These are phyloP conservation scores for Rutstroemia sp. DNA, from an alignment of 2,329 filamentous ascomycete genomes.

Conservation along the genomic window DNA sequence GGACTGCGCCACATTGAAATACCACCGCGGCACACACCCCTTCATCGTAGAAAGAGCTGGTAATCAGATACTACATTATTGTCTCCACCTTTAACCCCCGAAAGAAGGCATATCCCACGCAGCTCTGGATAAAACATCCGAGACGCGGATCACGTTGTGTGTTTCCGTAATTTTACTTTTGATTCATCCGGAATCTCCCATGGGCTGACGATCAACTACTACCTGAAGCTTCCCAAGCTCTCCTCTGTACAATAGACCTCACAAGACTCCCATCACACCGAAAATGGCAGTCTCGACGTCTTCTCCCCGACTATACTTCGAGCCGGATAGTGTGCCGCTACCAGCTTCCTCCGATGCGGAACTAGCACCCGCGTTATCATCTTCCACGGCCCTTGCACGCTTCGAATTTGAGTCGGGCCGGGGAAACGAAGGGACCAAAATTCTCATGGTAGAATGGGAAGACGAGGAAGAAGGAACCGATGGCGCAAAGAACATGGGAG, in stretches of 20 bases:
- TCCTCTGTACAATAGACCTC: background rate
- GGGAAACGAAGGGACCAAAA: constrained; percentile 79
- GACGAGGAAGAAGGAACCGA: constrained; percentile 38
- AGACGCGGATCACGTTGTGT: background rate
- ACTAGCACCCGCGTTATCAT: constrained; percentile 35
- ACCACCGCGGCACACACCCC: background rate
- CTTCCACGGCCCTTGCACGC: constrained; percentile 61
- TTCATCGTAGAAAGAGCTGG: background rate
- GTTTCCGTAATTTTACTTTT: background rate
- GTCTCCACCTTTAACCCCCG: background rate
- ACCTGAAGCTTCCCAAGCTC: background rate
- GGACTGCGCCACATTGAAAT: constrained; percentile 5
- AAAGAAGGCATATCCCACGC: background rate
- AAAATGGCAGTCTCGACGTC: constrained; percentile 21
- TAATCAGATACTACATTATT: background rate
- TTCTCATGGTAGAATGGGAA: constrained; percentile 91
- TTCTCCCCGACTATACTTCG: constrained; percentile 21
- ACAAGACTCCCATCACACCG: background rate
- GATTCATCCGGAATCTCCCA: background rate
- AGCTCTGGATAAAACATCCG: background rate
- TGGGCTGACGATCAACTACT: background rate
- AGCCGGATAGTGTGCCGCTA: constrained; percentile 21
- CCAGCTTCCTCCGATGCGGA: constrained; percentile 20
- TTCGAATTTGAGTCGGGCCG: constrained; percentile 79
- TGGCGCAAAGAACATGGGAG: constrained; percentile 33